Evolutionary conservation across 78 protist genomes (phyloP).

Genomic region (Dictyostelium capitatum): DNA sequence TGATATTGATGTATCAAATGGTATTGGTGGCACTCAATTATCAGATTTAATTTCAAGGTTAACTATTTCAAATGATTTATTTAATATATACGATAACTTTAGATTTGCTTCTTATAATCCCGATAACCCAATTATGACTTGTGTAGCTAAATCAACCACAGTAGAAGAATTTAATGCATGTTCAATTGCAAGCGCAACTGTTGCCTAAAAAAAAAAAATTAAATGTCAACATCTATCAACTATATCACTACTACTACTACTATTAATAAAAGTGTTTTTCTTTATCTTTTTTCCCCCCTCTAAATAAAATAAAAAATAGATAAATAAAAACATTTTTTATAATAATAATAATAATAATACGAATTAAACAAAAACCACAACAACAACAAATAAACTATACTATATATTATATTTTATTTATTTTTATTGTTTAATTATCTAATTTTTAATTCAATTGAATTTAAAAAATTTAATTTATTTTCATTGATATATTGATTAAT

Average conservation of each 20-base stretch:
- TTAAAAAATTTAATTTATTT: background rate
- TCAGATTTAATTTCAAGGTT: background rate
- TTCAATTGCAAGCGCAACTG: background rate
- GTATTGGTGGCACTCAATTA: constrained; percentile 27
- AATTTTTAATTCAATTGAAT: background rate
- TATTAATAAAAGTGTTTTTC: too few relatives aligned
- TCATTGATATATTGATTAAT: too few relatives aligned
- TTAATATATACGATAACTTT: background rate
- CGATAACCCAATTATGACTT: background rate
- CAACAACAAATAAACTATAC: background rate
- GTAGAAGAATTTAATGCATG: background rate
- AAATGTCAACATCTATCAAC: background rate
- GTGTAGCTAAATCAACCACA: background rate
- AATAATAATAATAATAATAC: too few relatives aligned
- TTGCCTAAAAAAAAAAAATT: background rate
- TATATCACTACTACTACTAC: too few relatives aligned
- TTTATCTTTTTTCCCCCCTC: background rate
- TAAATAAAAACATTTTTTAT: background rate
- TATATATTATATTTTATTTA: background rate
- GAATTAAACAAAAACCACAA: background rate
- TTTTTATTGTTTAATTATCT: background rate
- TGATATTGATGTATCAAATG: background rate
- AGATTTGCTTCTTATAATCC: constrained; percentile 1
- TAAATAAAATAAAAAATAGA: background rate
- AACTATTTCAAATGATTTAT: background rate